Base-by-base conservation (phyloP, 257 asterid species). In the Cinchona pubescens region DNA sequence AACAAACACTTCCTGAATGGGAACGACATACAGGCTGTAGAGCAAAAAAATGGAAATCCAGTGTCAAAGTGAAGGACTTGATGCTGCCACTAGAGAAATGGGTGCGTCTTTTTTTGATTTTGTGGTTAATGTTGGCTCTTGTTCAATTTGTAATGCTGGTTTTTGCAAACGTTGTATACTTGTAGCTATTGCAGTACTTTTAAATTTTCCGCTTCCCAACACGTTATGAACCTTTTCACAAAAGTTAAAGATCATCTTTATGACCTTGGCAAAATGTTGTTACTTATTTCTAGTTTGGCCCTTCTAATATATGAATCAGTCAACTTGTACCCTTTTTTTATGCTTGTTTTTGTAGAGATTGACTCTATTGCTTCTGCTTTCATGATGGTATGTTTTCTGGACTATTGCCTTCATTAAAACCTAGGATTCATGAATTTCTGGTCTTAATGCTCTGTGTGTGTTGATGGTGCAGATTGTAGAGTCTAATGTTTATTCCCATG, bases 21-120 rank as follows among this genome's bases (percentile, higher is more conserved):
- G 99, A 95, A 79, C 83, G 87, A 21, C 99, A 95, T 83, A 92
- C 98, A 35, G 99, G 99, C 51, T 91, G 91, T 79, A 86, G 98
- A 85, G 98, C 99, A 14, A 95, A 95, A 83, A 95, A 95, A 79
- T 95, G 99, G 99, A 95, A 95, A 87, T 87, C 81, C 79, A 95
- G 98, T 78, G 94, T 95, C 67, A 95, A 88, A 91, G 87, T 92
- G 83, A 92, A 91, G 86, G 93, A 79, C 73, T 76, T 85, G 42
- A 86, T 76, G 82, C 42, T 83, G 76, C 81, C 96, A 40, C 92
- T 95, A 73, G 94, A 88, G 78, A 88, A 91, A 87, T 95, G 98
- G 99, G 99, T 92, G 73, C 60, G 98, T 81, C 46, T 66, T 67
- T 55, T 38, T 80, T 71, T 56, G 27, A 34, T 37, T 48, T 43